These are phyloP conservation scores for Heracleum sosnowskyi DNA, from an alignment of 129 eudicot species.

Conservation along the genomic window DNA sequence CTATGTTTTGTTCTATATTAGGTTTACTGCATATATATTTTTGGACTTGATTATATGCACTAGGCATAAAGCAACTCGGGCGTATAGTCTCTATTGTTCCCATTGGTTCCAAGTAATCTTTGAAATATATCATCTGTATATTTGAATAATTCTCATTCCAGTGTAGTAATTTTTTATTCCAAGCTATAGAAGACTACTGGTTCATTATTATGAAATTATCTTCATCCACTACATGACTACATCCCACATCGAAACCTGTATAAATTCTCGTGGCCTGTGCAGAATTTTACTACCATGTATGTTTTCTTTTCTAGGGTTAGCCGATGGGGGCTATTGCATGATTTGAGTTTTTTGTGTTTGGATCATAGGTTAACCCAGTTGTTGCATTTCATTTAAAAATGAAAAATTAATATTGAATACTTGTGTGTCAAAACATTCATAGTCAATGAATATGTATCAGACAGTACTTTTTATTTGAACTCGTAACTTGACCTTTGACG, in stretches of 20 bases:
- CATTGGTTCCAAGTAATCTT: conserved; percentile 17
- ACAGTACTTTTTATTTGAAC: background rate
- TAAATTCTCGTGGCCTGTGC: background rate
- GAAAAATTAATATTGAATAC: background rate
- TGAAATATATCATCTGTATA: background rate
- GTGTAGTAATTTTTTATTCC: background rate
- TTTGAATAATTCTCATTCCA: background rate
- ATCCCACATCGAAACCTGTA: background rate
- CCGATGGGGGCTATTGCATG: background rate
- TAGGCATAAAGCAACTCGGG: background rate
- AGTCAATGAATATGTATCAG: background rate
- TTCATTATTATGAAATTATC: background rate
- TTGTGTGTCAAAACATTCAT: background rate
- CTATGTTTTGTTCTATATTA: background rate
- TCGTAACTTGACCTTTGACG: background rate
- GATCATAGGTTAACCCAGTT: background rate
- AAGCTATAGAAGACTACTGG: background rate
- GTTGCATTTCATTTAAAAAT: background rate
- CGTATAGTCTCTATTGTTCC: conserved; percentile 14
- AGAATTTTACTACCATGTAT: background rate
- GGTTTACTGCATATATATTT: conserved; percentile 24
- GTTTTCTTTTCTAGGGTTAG: background rate
- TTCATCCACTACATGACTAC: background rate
- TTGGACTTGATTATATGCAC: background rate
- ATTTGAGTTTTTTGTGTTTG: background rate